Evolutionary conservation across 2,329 filamentous ascomycete genomes (phyloP).

Genomic region (Xylaria sp.): DNA sequence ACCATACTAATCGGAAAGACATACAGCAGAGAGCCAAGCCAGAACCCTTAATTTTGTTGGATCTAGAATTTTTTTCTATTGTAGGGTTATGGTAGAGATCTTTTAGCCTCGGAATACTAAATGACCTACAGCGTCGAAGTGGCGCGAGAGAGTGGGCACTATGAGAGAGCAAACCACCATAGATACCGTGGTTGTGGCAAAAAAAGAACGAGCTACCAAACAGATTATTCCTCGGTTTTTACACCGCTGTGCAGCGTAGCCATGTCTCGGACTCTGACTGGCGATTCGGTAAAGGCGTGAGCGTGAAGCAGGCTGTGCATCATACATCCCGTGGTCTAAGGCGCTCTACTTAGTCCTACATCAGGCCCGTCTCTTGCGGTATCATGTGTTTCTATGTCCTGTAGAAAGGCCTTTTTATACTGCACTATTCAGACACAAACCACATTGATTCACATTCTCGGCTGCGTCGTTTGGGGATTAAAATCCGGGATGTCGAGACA

Average conservation of each 20-base stretch:
- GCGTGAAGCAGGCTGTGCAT: constrained; percentile 28
- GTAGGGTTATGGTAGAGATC: constrained; percentile 3
- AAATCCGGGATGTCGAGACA: not conserved
- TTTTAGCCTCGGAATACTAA: constrained; percentile 1
- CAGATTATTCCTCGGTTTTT: not conserved
- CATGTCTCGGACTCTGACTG: constrained; percentile 23
- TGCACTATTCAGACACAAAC: constrained; percentile 31
- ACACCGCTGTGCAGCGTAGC: constrained; percentile 24
- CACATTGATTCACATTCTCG: constrained; percentile 3
- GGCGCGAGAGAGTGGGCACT: not conserved
- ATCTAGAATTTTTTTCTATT: constrained; percentile 16
- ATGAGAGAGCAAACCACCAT: not conserved
- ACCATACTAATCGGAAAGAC: constrained; percentile 27
- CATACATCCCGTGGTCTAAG: constrained; percentile 6
- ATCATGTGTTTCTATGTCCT: not conserved
- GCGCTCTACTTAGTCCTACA: constrained; percentile 10
- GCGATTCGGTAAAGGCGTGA: constrained; percentile 7
- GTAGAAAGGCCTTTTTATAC: constrained; percentile 35
- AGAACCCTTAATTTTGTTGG: constrained; percentile 14
- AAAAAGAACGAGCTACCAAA: constrained; percentile 9
- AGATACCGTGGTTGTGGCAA: constrained; percentile 8
- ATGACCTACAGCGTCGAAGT: too few relatives aligned
- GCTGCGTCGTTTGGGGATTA: not conserved
- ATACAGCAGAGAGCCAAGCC: constrained; percentile 19
- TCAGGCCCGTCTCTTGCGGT: not conserved